Percentiles rank a stretch among this genome's conserved stretches.
phyloP scores from a whole-genome alignment of 202 grass and related monocot species.

The Elaeis oleifera region DNA sequence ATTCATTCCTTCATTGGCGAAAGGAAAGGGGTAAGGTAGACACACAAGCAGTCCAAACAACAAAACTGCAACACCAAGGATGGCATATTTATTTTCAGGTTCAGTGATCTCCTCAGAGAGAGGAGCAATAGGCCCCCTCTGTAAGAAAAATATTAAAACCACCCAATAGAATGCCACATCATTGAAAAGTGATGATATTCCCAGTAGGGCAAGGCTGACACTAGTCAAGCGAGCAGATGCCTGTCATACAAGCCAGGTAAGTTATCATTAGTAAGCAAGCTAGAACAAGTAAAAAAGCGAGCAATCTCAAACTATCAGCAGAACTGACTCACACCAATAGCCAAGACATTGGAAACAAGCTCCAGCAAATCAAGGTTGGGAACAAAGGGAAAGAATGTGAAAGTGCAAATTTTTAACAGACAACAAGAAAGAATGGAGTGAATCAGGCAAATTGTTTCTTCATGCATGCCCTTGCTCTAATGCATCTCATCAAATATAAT shows the following conservation, averaged over 20 bases:
- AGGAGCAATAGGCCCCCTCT: slow-evolving; percentile 73
- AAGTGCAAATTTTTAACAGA: no score
- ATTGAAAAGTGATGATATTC: slow-evolving; percentile 64
- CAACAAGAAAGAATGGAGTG: no score
- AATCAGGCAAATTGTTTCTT: no score
- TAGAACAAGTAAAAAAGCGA: not conserved
- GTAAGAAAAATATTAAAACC: slow-evolving; percentile 87
- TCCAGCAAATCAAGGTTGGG: no score
- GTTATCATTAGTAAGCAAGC: not conserved
- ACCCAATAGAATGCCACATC: slow-evolving; percentile 87
- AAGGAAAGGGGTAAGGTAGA: slow-evolving; percentile 79
- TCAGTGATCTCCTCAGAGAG: slow-evolving; percentile 83
- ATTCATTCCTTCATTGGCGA: slow-evolving; percentile 44
- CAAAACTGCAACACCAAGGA: slow-evolving; percentile 55
- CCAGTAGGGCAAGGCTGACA: slow-evolving; percentile 54
- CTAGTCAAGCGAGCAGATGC: slow-evolving; percentile 47
- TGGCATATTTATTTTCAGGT: slow-evolving; percentile 44
- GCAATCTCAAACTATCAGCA: no score
- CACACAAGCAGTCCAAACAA: slow-evolving; percentile 66
- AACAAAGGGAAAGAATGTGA: no score
- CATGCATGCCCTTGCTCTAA: no score
- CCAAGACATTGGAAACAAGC: no score
- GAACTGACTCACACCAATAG: no score
- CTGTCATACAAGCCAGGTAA: slow-evolving; percentile 30
- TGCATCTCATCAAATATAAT: no score